Percentiles rank a stretch among this genome's conserved stretches.
phyloP scores from a whole-genome alignment of 2,329 filamentous ascomycete species.

The Fusarium oligoseptatum region DNA sequence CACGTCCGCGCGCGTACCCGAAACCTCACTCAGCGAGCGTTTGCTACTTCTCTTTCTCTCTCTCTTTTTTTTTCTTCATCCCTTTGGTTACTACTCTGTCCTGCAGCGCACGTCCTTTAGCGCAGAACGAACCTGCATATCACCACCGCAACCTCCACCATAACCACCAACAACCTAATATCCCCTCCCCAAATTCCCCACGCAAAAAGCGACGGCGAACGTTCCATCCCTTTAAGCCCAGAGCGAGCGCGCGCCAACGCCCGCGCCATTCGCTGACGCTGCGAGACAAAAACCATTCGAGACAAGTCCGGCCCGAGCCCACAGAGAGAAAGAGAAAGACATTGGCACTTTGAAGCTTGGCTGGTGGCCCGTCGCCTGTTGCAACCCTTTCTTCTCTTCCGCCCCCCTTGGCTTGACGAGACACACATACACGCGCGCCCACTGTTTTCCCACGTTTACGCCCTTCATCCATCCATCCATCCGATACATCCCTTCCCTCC shows the following conservation, averaged over 20 bases:
- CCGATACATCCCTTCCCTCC: constrained; percentile 16
- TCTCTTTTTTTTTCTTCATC: not conserved
- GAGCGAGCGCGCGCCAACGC: constrained; percentile 7
- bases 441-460: constrained; percentile 2
- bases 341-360: not conserved
- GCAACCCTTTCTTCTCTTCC: not conserved
- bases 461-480: not conserved
- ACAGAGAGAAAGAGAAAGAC: not conserved
- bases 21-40: not conserved
- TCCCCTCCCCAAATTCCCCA: not conserved
- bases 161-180: constrained; percentile 5
- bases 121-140: not conserved
- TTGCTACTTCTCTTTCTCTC: not conserved
- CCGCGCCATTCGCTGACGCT: constrained; percentile 1
- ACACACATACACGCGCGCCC: not conserved
- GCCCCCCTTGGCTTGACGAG: not conserved
- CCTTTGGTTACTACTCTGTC: not conserved
- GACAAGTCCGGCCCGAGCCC: constrained; percentile 1
- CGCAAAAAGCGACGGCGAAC: not conserved
- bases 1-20: not conserved
- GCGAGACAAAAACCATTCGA: not conserved
- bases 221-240: constrained; percentile 7
- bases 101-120: constrained; percentile 9
- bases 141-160: not conserved
- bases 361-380: not conserved